phyloP scores from a whole-genome alignment of 2,329 filamentous ascomycete genomes.

The Hymenotorrendiella dingleyae region DNA sequence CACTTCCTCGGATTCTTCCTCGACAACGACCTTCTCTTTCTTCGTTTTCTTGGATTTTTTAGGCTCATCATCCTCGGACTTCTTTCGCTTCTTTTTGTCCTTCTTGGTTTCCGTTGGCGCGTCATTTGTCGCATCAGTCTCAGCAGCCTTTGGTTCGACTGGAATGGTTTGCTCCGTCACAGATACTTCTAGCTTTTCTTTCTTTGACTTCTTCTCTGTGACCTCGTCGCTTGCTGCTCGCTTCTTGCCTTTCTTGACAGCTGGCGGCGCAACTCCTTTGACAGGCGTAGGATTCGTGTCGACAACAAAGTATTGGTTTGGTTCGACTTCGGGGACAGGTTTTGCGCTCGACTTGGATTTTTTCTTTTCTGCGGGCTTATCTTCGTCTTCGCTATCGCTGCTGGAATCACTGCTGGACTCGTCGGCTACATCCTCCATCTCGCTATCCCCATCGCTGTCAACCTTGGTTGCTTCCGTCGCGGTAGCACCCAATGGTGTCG shows the following conservation, averaged over 20 bases:
- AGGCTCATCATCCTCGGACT: neutral
- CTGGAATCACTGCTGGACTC: constrained; percentile 3
- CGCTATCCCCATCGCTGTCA: constrained; percentile 13
- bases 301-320: constrained; percentile 23
- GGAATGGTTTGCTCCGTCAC: no score
- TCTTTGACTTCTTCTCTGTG: constrained; percentile 33
- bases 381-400: neutral
- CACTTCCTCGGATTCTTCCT: neutral
- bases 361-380: constrained; percentile 1
- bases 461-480: neutral
- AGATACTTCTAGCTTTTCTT: constrained; percentile 44
- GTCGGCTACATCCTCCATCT: constrained; percentile 12
- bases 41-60: constrained; percentile 40
- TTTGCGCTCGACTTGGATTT: neutral
- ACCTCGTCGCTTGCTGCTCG: constrained; percentile 27
- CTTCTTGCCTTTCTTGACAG: constrained; percentile 15
- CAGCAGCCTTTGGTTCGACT: no score
- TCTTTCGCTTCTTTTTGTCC: neutral
- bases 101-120: neutral
- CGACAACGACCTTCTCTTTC: neutral
- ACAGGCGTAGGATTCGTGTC: constrained; percentile 24
- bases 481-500: neutral
- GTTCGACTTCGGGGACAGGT: constrained; percentile 4
- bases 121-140: neutral
- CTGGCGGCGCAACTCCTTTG: neutral